Percentiles rank a stretch among this genome's conserved stretches.
Conservation (phyloP, 441 rosid species). For the Hypseocharis bilobata region DNA sequence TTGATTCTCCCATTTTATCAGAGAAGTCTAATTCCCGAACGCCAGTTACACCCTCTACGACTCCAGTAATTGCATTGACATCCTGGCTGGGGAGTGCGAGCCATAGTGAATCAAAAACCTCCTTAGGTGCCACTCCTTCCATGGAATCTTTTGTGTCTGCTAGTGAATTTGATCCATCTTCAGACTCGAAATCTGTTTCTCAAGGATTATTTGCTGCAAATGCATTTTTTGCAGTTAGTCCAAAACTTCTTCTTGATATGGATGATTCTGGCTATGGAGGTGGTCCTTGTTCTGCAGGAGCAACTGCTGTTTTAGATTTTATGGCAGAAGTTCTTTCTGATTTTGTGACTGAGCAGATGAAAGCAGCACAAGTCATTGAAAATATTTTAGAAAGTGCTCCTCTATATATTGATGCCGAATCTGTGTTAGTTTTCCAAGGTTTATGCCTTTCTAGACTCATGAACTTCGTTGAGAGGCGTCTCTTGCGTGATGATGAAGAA, state of each 20-base stretch:
- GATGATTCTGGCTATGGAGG: slow-evolving; percentile 93
- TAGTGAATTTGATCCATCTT: slow-evolving; percentile 57
- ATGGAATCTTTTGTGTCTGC: slow-evolving; percentile 53
- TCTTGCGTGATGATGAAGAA: slow-evolving; percentile 98
- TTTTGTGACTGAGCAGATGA: slow-evolving; percentile 80
- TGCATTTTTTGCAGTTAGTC: slow-evolving; percentile 44
- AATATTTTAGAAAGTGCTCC: slow-evolving; percentile 75
- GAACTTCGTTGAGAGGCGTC: slow-evolving; percentile 98
- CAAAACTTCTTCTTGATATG: slow-evolving; percentile 63
- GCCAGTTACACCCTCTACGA: slow-evolving; percentile 45
- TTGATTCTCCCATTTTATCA: slow-evolving; percentile 75
- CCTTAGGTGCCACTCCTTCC: slow-evolving; percentile 47
- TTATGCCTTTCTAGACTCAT: slow-evolving; percentile 78
- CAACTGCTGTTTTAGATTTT: slow-evolving; percentile 84
- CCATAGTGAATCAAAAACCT: slow-evolving; percentile 49
- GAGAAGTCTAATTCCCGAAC: slow-evolving; percentile 66
- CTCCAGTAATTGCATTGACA: slow-evolving; percentile 73
- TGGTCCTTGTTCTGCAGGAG: slow-evolving; percentile 95
- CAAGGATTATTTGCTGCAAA: slow-evolving; percentile 46
- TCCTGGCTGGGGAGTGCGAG: slow-evolving; percentile 74
- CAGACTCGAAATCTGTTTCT: slow-evolving; percentile 50
- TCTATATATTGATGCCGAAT: slow-evolving; percentile 71
- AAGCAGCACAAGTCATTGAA: slow-evolving; percentile 65
- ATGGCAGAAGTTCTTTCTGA: slow-evolving; percentile 91
- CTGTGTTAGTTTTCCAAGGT: slow-evolving; percentile 79